Conservation (phyloP, 331 rosid species). For the Cydonia oblonga region DNA sequence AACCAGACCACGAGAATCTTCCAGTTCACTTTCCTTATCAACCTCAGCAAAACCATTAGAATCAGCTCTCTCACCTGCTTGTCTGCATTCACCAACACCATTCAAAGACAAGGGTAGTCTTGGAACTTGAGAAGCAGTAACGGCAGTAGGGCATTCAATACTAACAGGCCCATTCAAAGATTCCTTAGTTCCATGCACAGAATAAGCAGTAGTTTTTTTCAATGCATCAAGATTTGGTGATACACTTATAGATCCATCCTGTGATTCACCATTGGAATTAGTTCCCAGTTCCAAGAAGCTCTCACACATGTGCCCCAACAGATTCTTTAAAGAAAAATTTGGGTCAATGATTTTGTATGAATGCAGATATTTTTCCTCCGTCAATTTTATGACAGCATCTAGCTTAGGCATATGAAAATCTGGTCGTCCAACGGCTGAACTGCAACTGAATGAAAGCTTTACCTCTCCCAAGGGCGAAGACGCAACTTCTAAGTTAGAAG, state of each 20-base stretch:
- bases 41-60: constrained; percentile 12
- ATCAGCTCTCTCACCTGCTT: constrained; percentile 10
- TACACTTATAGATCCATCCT: constrained; percentile 42
- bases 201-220: constrained; percentile 23
- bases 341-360: constrained; percentile 48
- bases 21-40: constrained; percentile 21
- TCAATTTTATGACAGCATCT: constrained; percentile 45
- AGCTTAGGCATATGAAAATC: constrained; percentile 45
- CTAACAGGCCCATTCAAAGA: constrained; percentile 31
- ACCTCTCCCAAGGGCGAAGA: constrained; percentile 62
- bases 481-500: constrained; percentile 37
- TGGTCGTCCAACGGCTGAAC: constrained; percentile 34
- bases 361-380: constrained; percentile 63
- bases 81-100: constrained; percentile 12
- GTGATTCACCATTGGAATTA: constrained; percentile 48
- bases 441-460: constrained; percentile 55
- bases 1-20: constrained; percentile 20
- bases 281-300: constrained; percentile 53
- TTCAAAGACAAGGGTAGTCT: constrained; percentile 11
- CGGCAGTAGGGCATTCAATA: constrained; percentile 16
- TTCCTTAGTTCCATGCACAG: constrained; percentile 20
- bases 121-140: constrained; percentile 16
- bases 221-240: constrained; percentile 30
- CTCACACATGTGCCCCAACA: constrained; percentile 56
- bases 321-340: constrained; percentile 49